These are phyloP conservation scores for Annulohypoxylon truncatum DNA, from an alignment of 2,329 filamentous ascomycete species.

Conservation along the genomic window DNA sequence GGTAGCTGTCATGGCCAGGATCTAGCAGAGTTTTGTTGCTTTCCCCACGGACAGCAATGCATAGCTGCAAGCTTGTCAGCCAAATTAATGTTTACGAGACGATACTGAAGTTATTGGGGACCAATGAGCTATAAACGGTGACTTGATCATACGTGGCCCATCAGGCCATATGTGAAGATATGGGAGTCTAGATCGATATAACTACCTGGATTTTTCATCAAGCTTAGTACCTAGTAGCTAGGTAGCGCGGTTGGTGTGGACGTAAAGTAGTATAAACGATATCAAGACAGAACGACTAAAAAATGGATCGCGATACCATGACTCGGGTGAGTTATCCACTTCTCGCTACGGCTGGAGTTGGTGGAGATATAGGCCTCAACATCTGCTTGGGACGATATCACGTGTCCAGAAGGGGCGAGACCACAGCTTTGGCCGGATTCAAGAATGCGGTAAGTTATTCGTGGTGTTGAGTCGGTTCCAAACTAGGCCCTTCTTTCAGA, in stretches of 20 bases:
- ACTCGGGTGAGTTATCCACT: conserved; percentile 17
- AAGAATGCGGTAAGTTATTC: conserved; percentile 8
- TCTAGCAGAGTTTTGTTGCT: conserved; percentile 11
- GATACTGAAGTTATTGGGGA: conserved; percentile 8
- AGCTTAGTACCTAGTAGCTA: not conserved
- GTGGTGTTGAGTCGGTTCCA: conserved; percentile 23
- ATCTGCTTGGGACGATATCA: not conserved
- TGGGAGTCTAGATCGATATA: conserved; percentile 13
- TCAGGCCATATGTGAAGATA: conserved; percentile 18
- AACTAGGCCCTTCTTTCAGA: not conserved
- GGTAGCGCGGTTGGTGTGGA: conserved; percentile 12
- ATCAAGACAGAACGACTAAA: not conserved
- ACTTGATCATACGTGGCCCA: conserved; percentile 12
- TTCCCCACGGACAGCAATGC: conserved; percentile 16
- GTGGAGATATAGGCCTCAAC: conserved; percentile 14
- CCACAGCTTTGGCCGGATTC: not conserved
- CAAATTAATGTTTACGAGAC: conserved; percentile 20
- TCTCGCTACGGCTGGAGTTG: conserved; percentile 5
- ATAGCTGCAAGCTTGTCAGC: conserved; percentile 11
- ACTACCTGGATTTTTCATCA: conserved; percentile 3
- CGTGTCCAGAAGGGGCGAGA: not conserved
- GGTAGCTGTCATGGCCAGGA: conserved; percentile 15
- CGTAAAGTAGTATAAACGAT: conserved; percentile 5
- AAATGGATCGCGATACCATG: conserved; percentile 12
- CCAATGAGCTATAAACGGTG: conserved; percentile 17